These are phyloP conservation scores for Kokia cookei DNA, from an alignment of 441 rosid genomes.

Conservation along the genomic window DNA sequence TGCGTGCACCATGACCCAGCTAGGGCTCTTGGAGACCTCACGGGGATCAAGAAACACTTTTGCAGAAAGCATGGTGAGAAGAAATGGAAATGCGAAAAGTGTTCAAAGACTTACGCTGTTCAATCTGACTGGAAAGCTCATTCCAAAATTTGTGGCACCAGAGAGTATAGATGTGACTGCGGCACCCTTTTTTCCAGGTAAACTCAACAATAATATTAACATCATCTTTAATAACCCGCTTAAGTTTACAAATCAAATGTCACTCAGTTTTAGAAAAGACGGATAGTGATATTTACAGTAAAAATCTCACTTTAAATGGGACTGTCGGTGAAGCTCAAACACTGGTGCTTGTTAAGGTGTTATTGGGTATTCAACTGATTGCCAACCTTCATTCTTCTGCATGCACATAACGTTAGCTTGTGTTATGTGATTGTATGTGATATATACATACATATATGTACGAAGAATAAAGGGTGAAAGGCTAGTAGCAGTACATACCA, in stretches of 20 bases:
- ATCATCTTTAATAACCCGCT: too few relatives aligned
- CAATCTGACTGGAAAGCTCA: constrained; percentile 56
- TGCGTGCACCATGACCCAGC: constrained; percentile 63
- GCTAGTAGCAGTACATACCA: too few relatives aligned
- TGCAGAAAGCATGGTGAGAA: constrained; percentile 43
- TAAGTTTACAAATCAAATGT: too few relatives aligned
- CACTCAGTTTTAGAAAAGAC: too few relatives aligned
- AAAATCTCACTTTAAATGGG: too few relatives aligned
- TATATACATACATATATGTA: too few relatives aligned
- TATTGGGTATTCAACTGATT: too few relatives aligned
- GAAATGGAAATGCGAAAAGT: constrained; percentile 50
- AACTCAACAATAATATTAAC: background rate
- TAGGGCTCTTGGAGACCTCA: constrained; percentile 67
- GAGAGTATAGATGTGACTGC: constrained; percentile 43
- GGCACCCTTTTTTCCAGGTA: constrained; percentile 48
- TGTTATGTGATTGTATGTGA: background rate
- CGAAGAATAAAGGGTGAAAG: too few relatives aligned
- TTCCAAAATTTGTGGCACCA: constrained; percentile 51
- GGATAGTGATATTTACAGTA: too few relatives aligned
- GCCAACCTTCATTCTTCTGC: background rate
- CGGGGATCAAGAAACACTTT: constrained; percentile 58
- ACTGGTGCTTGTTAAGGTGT: too few relatives aligned
- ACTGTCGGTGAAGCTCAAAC: too few relatives aligned
- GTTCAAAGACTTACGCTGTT: constrained; percentile 44
- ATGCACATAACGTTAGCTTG: background rate